Percentiles rank a stretch among this genome's conserved stretches.
These are phyloP conservation scores for Paxillus involutus DNA, from an alignment of 768 basidiomycete species.

Conservation along the genomic window DNA sequence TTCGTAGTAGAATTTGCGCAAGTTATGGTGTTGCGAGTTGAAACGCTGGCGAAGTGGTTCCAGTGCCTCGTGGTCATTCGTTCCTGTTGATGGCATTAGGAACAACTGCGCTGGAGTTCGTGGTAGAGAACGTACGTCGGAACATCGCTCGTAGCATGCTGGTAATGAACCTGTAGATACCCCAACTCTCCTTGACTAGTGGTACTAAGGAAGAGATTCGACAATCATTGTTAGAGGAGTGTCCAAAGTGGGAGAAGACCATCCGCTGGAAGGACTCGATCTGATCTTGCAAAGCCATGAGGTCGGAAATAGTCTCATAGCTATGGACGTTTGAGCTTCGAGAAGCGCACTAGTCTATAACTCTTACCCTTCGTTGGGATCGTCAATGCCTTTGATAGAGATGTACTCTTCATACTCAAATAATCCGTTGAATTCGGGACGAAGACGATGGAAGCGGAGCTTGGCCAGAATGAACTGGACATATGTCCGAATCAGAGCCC, in stretches of 20 bases:
- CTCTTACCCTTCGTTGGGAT: slow-evolving; percentile 96
- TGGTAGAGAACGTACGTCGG: slow-evolving; percentile 57
- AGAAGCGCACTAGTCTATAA: slow-evolving; percentile 1
- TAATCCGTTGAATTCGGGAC: slow-evolving; percentile 97
- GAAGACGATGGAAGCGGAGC: slow-evolving; percentile 90
- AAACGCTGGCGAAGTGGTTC: slow-evolving; percentile 88
- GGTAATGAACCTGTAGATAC: slow-evolving; percentile 98
- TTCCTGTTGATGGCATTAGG: slow-evolving; percentile 52
- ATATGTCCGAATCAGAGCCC: slow-evolving; percentile 89
- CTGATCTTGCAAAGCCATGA: slow-evolving; percentile 97
- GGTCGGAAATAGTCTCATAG: slow-evolving; percentile 96
- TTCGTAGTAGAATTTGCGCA: slow-evolving; percentile 98
- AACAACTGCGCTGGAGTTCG: background rate
- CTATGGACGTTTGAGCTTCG: slow-evolving; percentile 40
- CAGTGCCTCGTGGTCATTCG: slow-evolving; percentile 84
- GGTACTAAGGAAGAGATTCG: slow-evolving; percentile 95
- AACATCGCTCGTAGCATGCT: slow-evolving; percentile 99
- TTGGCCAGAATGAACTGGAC: slow-evolving; percentile 96
- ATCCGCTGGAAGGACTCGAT: slow-evolving; percentile 99
- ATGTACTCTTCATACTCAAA: slow-evolving; percentile 99
- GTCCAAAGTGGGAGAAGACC: slow-evolving; percentile 92
- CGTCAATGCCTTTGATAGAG: slow-evolving; percentile 94
- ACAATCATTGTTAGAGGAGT: slow-evolving; percentile 94
- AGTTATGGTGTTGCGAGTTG: slow-evolving; percentile 85
- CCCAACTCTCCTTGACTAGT: slow-evolving; percentile 98